A percentile compares a stretch with the other conserved stretches of the same genome.
phyloP scores from a whole-genome alignment of 2,329 filamentous ascomycete species.

The Fusarium nelsonii region DNA sequence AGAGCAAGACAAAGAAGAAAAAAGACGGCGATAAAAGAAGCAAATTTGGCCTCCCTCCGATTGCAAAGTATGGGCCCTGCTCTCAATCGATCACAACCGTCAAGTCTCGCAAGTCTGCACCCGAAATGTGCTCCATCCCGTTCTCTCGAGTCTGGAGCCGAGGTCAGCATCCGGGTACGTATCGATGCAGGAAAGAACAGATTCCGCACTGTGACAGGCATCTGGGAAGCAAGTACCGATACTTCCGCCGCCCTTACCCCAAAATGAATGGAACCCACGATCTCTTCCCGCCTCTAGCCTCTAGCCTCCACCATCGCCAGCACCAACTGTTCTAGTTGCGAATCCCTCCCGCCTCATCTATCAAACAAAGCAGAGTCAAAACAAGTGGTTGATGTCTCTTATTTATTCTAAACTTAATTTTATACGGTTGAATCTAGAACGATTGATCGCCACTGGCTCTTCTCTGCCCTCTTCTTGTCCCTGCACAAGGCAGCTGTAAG shows the following conservation, averaged over 20 bases:
- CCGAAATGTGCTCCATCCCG: conserved; percentile 28
- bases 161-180: conserved; percentile 25
- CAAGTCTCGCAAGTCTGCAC: conserved; percentile 42
- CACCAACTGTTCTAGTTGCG: conserved; percentile 16
- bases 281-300: conserved; percentile 41
- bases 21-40: not conserved
- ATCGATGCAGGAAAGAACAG: conserved; percentile 27
- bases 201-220: conserved; percentile 43
- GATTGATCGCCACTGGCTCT: conserved; percentile 16
- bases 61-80: conserved; percentile 2
- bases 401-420: not conserved
- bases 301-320: conserved; percentile 18
- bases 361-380: conserved; percentile 15
- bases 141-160: conserved; percentile 27
- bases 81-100: conserved; percentile 9
- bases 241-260: conserved; percentile 34
- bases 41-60: not conserved
- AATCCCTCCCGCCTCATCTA: conserved; percentile 19
- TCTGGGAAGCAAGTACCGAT: conserved; percentile 38
- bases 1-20: not conserved
- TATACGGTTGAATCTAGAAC: conserved; percentile 1
- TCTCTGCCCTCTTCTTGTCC: not conserved
- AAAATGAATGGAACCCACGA: conserved; percentile 40
- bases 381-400: conserved; percentile 15
- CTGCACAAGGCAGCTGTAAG: conserved; percentile 11